Evolutionary conservation across 768 basidiomycete genomes (phyloP).

Genomic region (Russula sp.): DNA sequence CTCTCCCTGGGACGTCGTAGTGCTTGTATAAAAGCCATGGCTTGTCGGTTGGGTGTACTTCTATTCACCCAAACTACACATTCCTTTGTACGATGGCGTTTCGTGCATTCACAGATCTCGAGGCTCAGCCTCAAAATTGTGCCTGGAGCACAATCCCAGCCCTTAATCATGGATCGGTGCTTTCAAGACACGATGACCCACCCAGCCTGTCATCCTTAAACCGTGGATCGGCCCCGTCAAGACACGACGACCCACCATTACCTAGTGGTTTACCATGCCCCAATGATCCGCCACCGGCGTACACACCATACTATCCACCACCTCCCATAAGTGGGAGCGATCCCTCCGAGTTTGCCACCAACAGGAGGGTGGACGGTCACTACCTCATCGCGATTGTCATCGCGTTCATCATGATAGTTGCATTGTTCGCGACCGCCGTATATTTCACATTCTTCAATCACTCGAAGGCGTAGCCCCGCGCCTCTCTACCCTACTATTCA

Average conservation of each 20-base stretch:
- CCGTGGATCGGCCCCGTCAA: too few species aligned
- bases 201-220: too few species aligned
- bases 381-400: neutral
- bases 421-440: neutral
- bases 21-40: constrained; percentile 18
- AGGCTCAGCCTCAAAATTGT: constrained; percentile 17
- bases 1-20: neutral
- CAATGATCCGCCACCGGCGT: neutral
- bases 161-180: neutral
- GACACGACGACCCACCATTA: too few species aligned
- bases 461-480: neutral
- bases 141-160: constrained; percentile 19
- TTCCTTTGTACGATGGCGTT: neutral
- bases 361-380: neutral
- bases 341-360: neutral
- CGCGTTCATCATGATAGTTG: neutral
- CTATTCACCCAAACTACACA: constrained; percentile 1
- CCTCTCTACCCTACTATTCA: neutral
- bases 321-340: constrained; percentile 38
- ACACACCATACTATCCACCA: constrained; percentile 38
- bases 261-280: too few species aligned
- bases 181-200: neutral
- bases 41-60: neutral
- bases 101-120: neutral
- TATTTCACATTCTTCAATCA: neutral